phyloP scores from a whole-genome alignment of 2,329 filamentous ascomycete species.

The Clonostachys solani region DNA sequence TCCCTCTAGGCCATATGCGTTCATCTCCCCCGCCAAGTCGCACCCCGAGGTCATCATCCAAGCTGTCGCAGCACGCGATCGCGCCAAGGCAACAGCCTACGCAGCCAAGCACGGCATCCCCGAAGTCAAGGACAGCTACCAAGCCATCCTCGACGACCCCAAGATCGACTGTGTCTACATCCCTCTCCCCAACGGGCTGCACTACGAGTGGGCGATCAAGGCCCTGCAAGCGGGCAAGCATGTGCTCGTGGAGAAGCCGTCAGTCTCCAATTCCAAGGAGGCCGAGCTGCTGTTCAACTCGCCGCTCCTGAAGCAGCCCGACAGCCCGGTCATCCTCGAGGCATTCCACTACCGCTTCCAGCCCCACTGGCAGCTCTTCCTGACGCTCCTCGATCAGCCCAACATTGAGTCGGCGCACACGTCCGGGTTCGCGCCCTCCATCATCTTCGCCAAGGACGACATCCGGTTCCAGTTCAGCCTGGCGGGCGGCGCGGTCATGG shows the following conservation, averaged over 20 bases:
- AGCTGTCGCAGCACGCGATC: conserved; percentile 47
- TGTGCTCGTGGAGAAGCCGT: conserved; percentile 51
- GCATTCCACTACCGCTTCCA: conserved; percentile 48
- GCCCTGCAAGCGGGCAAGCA: conserved; percentile 40
- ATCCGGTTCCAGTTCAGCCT: conserved; percentile 38
- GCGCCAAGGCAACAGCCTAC: conserved; percentile 37
- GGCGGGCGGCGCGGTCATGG: conserved; percentile 33
- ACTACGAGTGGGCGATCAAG: conserved; percentile 38
- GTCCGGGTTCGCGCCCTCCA: conserved; percentile 18
- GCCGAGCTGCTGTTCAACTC: conserved; percentile 36
- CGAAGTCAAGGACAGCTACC: conserved; percentile 41
- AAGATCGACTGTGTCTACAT: conserved; percentile 43
- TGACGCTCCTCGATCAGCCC: conserved; percentile 27
- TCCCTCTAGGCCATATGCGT: conserved; percentile 23
- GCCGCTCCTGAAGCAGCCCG: conserved; percentile 19
- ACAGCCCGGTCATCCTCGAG: conserved; percentile 45
- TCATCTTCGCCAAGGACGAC: conserved; percentile 25
- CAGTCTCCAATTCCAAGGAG: conserved; percentile 37
- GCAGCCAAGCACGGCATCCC: conserved; percentile 47
- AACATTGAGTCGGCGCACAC: conserved; percentile 28
- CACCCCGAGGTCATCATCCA: conserved; percentile 50
- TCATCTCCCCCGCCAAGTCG: conserved; percentile 43
- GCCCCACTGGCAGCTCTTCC: conserved; percentile 38
- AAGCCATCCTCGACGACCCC: conserved; percentile 26
- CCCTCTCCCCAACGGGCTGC: conserved; percentile 33